Percentiles rank a stretch among this genome's conserved stretches.
phyloP scores from a whole-genome alignment of 2,329 filamentous ascomycete genomes.

The Neobulgaria alba region DNA sequence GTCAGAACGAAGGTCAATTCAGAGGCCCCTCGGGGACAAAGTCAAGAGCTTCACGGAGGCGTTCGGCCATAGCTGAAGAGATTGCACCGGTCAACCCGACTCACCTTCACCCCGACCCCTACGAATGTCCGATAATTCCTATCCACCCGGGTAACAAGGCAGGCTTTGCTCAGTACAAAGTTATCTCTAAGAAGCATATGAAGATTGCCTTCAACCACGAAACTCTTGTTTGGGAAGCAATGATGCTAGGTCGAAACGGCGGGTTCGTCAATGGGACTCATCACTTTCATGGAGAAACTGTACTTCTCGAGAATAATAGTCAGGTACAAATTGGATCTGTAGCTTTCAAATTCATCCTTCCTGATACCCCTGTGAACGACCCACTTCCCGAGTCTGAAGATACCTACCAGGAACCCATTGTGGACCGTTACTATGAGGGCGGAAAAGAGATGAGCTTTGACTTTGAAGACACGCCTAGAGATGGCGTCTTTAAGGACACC shows the following conservation, averaged over 20 bases:
- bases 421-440: slow-evolving; percentile 43
- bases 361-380: slow-evolving; percentile 45
- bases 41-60: not conserved
- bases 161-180: slow-evolving; percentile 55
- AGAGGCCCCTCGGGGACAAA: not conserved
- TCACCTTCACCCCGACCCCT: slow-evolving; percentile 48
- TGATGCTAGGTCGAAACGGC: slow-evolving; percentile 51
- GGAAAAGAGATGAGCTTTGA: slow-evolving; percentile 67
- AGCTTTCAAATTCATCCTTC: slow-evolving; percentile 59
- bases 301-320: slow-evolving; percentile 54
- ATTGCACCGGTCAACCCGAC: slow-evolving; percentile 20
- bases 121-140: slow-evolving; percentile 56
- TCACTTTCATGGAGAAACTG: slow-evolving; percentile 42
- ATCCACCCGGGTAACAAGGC: slow-evolving; percentile 58
- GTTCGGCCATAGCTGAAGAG: slow-evolving; percentile 9
- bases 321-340: slow-evolving; percentile 66
- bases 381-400: slow-evolving; percentile 43
- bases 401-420: slow-evolving; percentile 31
- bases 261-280: slow-evolving; percentile 58
- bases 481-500: slow-evolving; percentile 40
- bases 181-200: slow-evolving; percentile 66
- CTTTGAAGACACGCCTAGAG: slow-evolving; percentile 55
- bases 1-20: not conserved
- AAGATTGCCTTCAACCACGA: slow-evolving; percentile 62
- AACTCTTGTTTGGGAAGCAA: slow-evolving; percentile 54